These are phyloP conservation scores for Nemania sp. DNA, from an alignment of 2,329 filamentous ascomycete genomes.

Conservation along the genomic window DNA sequence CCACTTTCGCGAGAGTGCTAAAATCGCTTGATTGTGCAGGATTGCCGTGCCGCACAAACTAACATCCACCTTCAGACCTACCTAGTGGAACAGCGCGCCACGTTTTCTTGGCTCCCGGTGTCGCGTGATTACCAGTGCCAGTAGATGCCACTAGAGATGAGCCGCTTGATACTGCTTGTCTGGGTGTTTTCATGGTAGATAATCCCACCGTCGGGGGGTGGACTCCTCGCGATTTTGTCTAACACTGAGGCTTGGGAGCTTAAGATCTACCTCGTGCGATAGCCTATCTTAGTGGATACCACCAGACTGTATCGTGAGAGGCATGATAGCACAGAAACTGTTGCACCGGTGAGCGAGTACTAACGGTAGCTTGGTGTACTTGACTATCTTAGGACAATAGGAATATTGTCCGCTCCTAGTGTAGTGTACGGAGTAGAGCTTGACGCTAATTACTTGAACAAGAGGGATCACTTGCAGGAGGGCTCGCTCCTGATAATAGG, in stretches of 20 bases:
- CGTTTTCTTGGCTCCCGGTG: not conserved
- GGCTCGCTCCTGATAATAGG: not conserved
- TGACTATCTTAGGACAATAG: conserved; percentile 4
- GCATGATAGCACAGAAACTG: too few relatives aligned
- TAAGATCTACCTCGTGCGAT: too few relatives aligned
- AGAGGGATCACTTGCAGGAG: not conserved
- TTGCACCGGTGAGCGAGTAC: too few relatives aligned
- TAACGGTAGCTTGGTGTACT: conserved; percentile 9
- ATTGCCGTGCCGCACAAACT: not conserved
- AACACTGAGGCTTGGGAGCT: not conserved
- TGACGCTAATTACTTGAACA: not conserved
- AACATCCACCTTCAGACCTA: not conserved
- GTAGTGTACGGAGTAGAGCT: too few relatives aligned
- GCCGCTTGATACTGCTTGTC: too few relatives aligned
- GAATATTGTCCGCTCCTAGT: not conserved
- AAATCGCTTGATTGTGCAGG: not conserved
- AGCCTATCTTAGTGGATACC: too few relatives aligned
- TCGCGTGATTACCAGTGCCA: conserved; percentile 18
- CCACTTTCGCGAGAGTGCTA: too few relatives aligned
- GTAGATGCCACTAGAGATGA: too few relatives aligned
- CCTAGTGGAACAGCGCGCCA: not conserved
- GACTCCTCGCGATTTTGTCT: too few relatives aligned
- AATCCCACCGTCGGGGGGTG: too few relatives aligned
- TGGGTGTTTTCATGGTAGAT: too few relatives aligned
- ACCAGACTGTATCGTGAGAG: too few relatives aligned